Conservation (phyloP, 352 stramenopile species). For the Blastocystis sp. region DNA sequence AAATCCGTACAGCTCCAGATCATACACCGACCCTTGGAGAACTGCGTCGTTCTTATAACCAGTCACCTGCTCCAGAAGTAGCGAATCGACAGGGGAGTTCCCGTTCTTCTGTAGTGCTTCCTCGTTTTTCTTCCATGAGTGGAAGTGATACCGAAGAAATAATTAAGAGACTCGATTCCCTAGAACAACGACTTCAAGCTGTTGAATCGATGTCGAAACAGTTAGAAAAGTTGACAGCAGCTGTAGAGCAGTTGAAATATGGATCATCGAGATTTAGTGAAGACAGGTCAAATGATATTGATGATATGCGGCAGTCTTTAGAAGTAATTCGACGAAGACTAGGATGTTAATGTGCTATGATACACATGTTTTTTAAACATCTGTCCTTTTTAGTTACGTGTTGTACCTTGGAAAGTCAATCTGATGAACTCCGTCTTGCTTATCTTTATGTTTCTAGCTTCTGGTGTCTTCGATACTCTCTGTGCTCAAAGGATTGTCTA, state of each 20-base stretch:
- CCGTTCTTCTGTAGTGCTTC: background rate
- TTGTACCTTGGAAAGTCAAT: background rate
- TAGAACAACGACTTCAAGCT: background rate
- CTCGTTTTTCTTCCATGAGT: background rate
- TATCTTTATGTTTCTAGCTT: background rate
- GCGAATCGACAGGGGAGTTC: background rate
- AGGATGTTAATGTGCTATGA: constrained; percentile 1
- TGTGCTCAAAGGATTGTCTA: constrained; percentile 30
- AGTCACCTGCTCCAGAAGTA: background rate
- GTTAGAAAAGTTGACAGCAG: background rate
- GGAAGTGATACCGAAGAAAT: background rate
- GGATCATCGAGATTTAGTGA: background rate
- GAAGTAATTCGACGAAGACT: constrained; percentile 17
- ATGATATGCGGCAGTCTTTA: constrained; percentile 5
- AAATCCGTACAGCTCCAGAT: too few relatives aligned
- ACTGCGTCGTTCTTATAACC: background rate
- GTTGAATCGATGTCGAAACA: constrained; percentile 1
- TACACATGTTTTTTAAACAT: background rate
- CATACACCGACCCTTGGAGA: background rate
- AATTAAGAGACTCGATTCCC: background rate
- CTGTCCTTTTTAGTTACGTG: background rate
- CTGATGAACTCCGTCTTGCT: background rate
- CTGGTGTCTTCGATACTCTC: constrained; percentile 28
- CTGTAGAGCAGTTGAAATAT: background rate
- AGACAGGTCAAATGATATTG: background rate